Evolutionary conservation across 768 basidiomycete species (phyloP), one percentile per base, ranked within the genome.

Genomic region (Trametes punicea): DNA sequence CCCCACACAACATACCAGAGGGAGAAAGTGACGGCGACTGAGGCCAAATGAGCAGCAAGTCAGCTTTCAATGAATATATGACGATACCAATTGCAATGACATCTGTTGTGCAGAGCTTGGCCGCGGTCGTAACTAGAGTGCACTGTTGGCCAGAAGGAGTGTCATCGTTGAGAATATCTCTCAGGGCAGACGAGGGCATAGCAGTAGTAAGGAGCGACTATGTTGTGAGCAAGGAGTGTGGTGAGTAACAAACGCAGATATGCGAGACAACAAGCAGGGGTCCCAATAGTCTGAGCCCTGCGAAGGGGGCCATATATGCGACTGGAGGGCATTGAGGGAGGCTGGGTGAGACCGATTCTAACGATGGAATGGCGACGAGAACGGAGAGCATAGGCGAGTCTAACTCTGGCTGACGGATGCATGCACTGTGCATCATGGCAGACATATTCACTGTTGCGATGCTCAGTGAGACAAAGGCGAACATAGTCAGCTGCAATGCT

Each of bases 1-100:
- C 65, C 64, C 62, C 67, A 61, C 4, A 69, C 38, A 31, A 65
- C 25, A 42, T 59, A 63, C 26, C 46, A 58, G 25, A 66, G 46
- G 38, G 57, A 58, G 31, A 64, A 46, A 13, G 61, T 23, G 13
- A 67, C 59, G 7, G 55, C 48, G 16, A 50, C 68, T 67, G 33
- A 21, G 36, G 42, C 7, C 36, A 27, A 15, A 50, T 59, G 38
- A 56, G 59, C 40, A 21, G 2, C 39, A 44, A 40, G 36, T 38
- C 16, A 23, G 25, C 39, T 16, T 41, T 34, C 29, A 31, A 18
- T 25, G 29, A 3, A 38, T n/a, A n/a, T 30, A 49, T 18, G 11
- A 11, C 41, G 63, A 27, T 51, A 67, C 66, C 46, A 21, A 64
- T 56, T 38, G 64, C 54, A 27, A 57, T 27, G 34, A 65, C 44